Conservation (phyloP, 192 early-diverging fungal species). For the Coemansia umbellata region DNA sequence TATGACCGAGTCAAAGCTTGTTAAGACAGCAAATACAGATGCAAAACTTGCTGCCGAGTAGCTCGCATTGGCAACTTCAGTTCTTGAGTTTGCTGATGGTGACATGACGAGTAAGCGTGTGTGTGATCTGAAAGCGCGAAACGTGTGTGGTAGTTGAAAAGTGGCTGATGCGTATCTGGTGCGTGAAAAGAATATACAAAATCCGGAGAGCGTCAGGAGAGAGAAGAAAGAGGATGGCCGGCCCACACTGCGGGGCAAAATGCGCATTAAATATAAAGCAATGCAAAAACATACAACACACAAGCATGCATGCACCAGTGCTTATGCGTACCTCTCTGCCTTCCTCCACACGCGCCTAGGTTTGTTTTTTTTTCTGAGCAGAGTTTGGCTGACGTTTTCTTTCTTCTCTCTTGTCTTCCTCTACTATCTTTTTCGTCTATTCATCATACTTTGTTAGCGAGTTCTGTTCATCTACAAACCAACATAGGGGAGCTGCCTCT, state of each 20-base stretch:
- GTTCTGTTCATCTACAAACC: background rate
- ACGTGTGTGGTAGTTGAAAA: background rate
- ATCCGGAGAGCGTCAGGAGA: background rate
- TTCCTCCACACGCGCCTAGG: background rate
- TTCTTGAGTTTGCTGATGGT: slow-evolving; percentile 25
- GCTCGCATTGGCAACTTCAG: slow-evolving; percentile 21
- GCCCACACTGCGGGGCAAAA: background rate
- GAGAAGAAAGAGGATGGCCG: background rate
- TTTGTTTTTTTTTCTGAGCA: background rate
- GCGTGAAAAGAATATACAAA: background rate
- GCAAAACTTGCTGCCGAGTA: slow-evolving; percentile 45
- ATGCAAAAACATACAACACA: too few species aligned
- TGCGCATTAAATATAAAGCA: too few species aligned
- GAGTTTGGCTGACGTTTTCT: background rate
- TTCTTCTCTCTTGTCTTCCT: background rate
- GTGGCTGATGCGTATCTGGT: background rate
- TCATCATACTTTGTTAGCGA: too few species aligned
- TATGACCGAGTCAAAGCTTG: slow-evolving; percentile 23
- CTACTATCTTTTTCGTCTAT: background rate
- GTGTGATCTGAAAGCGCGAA: background rate
- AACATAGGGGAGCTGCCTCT: background rate
- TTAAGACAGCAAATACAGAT: slow-evolving; percentile 30
- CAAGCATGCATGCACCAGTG: too few species aligned
- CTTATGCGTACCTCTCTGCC: too few species aligned
- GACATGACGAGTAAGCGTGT: slow-evolving; percentile 35